Percentiles rank a stretch among this genome's conserved stretches.
These are phyloP conservation scores for Agaricus subrufescens DNA, from an alignment of 768 basidiomycete species.

Conservation along the genomic window DNA sequence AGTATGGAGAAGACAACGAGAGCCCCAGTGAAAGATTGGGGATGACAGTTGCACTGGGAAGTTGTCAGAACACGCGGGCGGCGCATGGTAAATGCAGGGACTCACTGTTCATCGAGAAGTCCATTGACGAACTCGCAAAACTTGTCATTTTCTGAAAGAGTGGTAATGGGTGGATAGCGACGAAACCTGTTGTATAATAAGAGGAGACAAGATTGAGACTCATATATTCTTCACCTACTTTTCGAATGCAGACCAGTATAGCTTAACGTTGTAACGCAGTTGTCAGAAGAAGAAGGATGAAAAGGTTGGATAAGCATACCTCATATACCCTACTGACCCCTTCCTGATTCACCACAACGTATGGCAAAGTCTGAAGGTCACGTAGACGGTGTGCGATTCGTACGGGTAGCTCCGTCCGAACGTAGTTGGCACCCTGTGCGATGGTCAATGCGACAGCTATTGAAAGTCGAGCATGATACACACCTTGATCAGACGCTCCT, in stretches of 20 bases:
- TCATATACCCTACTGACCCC: constrained; percentile 81
- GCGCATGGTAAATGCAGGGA: constrained; percentile 12
- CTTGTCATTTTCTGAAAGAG: constrained; percentile 64
- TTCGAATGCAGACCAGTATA: constrained; percentile 87
- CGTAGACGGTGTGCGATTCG: constrained; percentile 84
- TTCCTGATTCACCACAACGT: constrained; percentile 83
- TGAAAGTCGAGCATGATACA: not conserved
- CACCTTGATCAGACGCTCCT: constrained; percentile 74
- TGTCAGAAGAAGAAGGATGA: not conserved
- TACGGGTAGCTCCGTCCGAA: constrained; percentile 83
- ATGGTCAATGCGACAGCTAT: not conserved
- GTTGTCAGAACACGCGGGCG: not conserved
- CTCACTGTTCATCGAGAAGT: constrained; percentile 75
- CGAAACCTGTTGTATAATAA: constrained; percentile 51
- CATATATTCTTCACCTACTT: constrained; percentile 39
- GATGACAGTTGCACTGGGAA: constrained; percentile 63
- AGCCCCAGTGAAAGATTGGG: constrained; percentile 80
- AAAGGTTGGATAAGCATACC: constrained; percentile 34
- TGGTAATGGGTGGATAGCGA: constrained; percentile 67
- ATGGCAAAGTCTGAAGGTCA: constrained; percentile 83
- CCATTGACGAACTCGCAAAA: constrained; percentile 71
- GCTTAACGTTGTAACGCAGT: constrained; percentile 32
- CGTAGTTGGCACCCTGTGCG: constrained; percentile 80
- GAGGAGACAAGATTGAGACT: not conserved
- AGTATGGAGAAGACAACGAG: constrained; percentile 77